A percentile compares a stretch with the other conserved stretches of the same genome.
phyloP scores from a whole-genome alignment of 2,329 filamentous ascomycete genomes.

The Colletotrichum neosansevieriae region DNA sequence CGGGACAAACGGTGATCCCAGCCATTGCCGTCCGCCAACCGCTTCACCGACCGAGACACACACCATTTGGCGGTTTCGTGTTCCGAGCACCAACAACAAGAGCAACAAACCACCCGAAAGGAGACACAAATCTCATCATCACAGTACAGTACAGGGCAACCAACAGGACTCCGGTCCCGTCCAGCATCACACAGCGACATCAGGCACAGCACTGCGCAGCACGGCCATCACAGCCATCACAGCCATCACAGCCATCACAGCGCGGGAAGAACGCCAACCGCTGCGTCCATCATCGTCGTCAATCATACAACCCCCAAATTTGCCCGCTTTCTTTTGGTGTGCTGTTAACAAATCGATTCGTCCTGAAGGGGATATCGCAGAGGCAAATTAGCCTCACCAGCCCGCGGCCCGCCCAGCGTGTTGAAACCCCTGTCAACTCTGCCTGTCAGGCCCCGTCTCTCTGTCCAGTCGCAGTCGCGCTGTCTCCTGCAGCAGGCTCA shows the following conservation, averaged over 20 bases:
- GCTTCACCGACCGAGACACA: constrained; percentile 1
- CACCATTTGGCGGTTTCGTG: constrained; percentile 16
- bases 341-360: constrained; percentile 29
- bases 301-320: constrained; percentile 27
- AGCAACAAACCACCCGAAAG: constrained; percentile 10
- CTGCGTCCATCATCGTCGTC: constrained; percentile 3
- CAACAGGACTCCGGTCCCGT: constrained; percentile 14
- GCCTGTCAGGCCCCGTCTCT: constrained; percentile 32
- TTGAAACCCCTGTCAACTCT: constrained; percentile 12
- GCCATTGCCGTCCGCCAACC: constrained; percentile 30
- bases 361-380: constrained; percentile 3
- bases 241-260: constrained; percentile 20
- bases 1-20: constrained; percentile 35
- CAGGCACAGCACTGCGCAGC: background rate
- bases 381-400: constrained; percentile 37
- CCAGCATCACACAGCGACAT: constrained; percentile 13
- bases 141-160: constrained; percentile 24
- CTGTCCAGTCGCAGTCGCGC: constrained; percentile 34
- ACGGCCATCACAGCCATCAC: constrained; percentile 9
- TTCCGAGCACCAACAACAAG: background rate
- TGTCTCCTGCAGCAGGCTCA: constrained; percentile 45
- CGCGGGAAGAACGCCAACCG: constrained; percentile 16
- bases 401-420: background rate
- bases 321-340: constrained; percentile 39
- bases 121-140: constrained; percentile 15